These are phyloP conservation scores for Microglena sp. DNA, from an alignment of 139 green algal genomes.

Conservation along the genomic window DNA sequence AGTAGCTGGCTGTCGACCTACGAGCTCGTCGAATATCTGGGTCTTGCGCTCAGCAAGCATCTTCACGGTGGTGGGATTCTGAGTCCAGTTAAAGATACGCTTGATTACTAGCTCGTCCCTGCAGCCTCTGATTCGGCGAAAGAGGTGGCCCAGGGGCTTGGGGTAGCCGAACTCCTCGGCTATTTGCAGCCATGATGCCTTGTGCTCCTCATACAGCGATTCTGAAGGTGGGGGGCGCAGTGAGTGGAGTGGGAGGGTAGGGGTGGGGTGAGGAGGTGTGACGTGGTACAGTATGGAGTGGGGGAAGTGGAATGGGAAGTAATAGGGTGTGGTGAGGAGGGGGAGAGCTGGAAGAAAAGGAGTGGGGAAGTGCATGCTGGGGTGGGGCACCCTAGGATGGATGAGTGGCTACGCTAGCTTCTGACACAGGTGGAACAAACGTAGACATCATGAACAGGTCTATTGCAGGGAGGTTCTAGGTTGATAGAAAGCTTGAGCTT, in stretches of 20 bases:
- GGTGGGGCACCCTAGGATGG: no score
- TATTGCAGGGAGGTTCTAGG: no score
- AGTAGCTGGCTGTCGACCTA: conserved; percentile 23
- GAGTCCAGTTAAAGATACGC: conserved; percentile 86
- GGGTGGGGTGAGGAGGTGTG: neutral
- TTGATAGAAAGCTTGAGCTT: no score
- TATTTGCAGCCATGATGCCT: conserved; percentile 63
- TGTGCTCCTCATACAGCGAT: no score
- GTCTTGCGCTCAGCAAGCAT: conserved; percentile 68
- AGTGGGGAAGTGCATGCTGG: no score
- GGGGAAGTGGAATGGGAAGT: neutral
- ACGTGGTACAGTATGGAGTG: neutral
- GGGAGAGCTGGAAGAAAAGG: neutral
- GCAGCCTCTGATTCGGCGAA: conserved; percentile 65
- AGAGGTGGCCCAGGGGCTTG: neutral
- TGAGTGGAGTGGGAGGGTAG: neutral
- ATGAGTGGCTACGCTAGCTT: no score
- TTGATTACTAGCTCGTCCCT: conserved; percentile 86
- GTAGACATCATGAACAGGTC: no score
- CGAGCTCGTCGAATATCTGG: conserved; percentile 51
- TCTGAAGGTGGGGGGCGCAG: neutral
- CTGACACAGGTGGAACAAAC: no score
- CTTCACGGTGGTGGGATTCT: conserved; percentile 58
- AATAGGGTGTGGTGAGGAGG: neutral
- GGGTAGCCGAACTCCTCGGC: conserved; percentile 42